Percentiles rank a stretch among this genome's conserved stretches.
These are phyloP conservation scores for Monosporascus sp. DNA, from an alignment of 2,329 filamentous ascomycete genomes.

Conservation along the genomic window DNA sequence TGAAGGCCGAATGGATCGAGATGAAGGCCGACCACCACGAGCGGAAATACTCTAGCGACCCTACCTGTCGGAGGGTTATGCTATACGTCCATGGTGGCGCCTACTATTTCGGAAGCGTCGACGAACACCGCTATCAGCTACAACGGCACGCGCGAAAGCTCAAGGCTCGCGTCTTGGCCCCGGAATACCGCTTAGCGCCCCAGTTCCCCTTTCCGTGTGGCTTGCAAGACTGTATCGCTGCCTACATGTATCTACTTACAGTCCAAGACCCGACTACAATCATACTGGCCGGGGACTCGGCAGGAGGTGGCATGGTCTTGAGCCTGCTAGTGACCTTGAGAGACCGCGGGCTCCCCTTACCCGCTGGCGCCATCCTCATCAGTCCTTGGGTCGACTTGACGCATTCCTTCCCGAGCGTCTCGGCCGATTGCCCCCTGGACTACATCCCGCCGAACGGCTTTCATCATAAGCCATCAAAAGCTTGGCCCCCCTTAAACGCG, in stretches of 20 bases:
- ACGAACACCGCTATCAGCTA: constrained; percentile 97
- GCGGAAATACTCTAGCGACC: constrained; percentile 56
- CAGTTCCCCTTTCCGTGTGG: constrained; percentile 96
- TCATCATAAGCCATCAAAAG: constrained; percentile 78
- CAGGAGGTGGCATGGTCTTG: constrained; percentile 85
- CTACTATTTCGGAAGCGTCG: constrained; percentile 92
- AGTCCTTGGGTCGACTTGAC: constrained; percentile 96
- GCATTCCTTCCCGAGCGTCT: constrained; percentile 91
- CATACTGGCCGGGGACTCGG: constrained; percentile 85
- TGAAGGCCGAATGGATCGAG: constrained; percentile 93
- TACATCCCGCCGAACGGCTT: constrained; percentile 89
- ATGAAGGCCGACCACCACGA: constrained; percentile 79
- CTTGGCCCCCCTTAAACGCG: constrained; percentile 89
- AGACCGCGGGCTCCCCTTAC: constrained; percentile 76
- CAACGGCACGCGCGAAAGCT: constrained; percentile 93
- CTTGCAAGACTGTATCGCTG: constrained; percentile 80
- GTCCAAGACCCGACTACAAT: constrained; percentile 76
- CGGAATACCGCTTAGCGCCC: constrained; percentile 80
- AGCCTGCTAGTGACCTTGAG: constrained; percentile 74
- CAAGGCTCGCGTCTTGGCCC: constrained; percentile 82
- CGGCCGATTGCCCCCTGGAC: constrained; percentile 65
- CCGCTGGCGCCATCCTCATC: constrained; percentile 83
- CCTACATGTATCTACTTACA: constrained; percentile 78
- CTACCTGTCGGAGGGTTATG: constrained; percentile 67
- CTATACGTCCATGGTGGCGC: constrained; percentile 91